Evolutionary conservation across 371 early-diverging fungal genomes (phyloP), one percentile per base, ranked within the genome.

Genomic region (Cokeromyces recurvatus): DNA sequence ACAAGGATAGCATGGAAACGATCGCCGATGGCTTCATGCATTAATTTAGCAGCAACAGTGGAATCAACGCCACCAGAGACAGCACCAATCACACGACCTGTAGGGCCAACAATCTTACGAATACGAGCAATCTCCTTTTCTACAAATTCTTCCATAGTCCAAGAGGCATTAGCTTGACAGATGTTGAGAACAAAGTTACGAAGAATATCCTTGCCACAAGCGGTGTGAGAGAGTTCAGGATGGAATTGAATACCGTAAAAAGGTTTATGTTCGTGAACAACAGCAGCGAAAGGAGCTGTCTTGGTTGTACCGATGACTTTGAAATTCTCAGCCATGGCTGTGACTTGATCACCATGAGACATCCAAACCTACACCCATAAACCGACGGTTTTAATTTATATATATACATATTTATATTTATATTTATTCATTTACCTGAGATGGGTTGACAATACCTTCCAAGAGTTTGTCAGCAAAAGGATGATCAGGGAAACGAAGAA

Each of bases 1-100:
- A 97, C 98, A 45, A 97, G 73, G 42, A 97, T 87, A 25, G 95
- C 98, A 57, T 97, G 96, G 90, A 97, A 97, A 49, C 97, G 89
- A 55, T 94, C 94, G 40, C 98, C 98, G 59, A 97, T 95, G 45
- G 98, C 98, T 64, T 89, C 80, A 66, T 85, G 87, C 94, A 97
- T 93, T 58, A 97, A 76, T 65, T 87, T 89, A 51, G 98, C 95
- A 41, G 98, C 98, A 29, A 97, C 95, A 34, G 96, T 95, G 12
- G 86, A 85, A 65, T 97, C 98, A 19, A 97, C 98, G 59, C 98
- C 98, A 39, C 98, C 98, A 38, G 85, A 85, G 38, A 97, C 96
- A 43, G 98, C 98, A 45, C 98, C 98, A 53, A 97, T 85, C 24
- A 97, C 98, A 57, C 90, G 90, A 17, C 89, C 95, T 23, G 77